Evolutionary conservation across 2,329 filamentous ascomycete species (phyloP).

Genomic region (Sporothrix pseudoabietina): DNA sequence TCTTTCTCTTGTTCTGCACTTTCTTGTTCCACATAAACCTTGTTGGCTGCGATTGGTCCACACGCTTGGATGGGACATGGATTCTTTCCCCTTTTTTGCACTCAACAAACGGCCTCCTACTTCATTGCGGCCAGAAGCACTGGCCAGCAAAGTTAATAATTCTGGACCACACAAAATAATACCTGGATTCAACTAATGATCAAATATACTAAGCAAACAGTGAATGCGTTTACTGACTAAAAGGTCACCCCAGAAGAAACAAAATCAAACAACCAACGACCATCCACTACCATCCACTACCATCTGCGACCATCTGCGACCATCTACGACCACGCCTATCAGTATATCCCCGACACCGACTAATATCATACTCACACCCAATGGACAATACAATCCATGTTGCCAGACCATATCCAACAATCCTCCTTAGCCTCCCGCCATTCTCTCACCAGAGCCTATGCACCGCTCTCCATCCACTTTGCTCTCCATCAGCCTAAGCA

Average conservation of each 20-base stretch:
- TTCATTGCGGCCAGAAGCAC: not conserved
- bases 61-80: not conserved
- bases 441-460: not conserved
- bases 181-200: not conserved
- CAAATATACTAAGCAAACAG: not conserved
- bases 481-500: not conserved
- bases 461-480: not conserved
- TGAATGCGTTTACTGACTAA: slow-evolving; percentile 6
- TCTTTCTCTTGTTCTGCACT: not conserved
- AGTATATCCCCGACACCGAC: not conserved
- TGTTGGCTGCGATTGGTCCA: not conserved
- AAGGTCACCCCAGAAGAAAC: too few relatives aligned
- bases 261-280: not conserved
- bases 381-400: not conserved
- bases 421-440: not conserved
- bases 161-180: slow-evolving; percentile 21
- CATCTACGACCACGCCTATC: not conserved
- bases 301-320: not conserved
- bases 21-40: not conserved
- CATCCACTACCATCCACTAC: not conserved
- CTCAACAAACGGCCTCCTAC: not conserved
- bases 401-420: not conserved
- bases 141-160: not conserved
- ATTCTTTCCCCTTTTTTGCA: not conserved
- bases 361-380: not conserved